phyloP scores from a whole-genome alignment of 1,284 basidiomycete species.

The Hemileia vastatrix region DNA sequence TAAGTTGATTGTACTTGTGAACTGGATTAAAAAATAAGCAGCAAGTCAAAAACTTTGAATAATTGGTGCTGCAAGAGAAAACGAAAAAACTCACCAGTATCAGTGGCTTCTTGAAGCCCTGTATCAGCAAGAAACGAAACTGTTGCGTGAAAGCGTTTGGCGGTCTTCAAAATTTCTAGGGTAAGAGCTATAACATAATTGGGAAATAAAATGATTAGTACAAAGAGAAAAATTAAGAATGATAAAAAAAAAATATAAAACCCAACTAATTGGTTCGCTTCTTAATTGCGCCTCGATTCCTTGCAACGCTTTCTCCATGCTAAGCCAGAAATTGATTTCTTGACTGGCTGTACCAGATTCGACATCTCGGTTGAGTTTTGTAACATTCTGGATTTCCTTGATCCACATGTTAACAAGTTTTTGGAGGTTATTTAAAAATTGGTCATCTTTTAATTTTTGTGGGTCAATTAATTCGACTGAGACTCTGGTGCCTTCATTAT shows the following conservation, averaged over 20 bases:
- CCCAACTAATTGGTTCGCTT: constrained; percentile 67
- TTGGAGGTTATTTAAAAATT: constrained; percentile 89
- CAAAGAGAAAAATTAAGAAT: neutral
- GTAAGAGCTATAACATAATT: constrained; percentile 54
- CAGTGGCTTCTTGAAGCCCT: constrained; percentile 82
- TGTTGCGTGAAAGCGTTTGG: constrained; percentile 93
- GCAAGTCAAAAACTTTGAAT: neutral
- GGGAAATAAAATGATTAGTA: neutral
- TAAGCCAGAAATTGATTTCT: constrained; percentile 98
- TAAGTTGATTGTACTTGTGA: constrained; percentile 92
- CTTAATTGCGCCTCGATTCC: constrained; percentile 82
- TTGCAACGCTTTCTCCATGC: constrained; percentile 83
- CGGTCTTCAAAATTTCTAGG: constrained; percentile 87
- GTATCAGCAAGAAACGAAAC: constrained; percentile 98
- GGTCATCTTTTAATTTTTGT: constrained; percentile 68
- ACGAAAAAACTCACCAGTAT: constrained; percentile 55
- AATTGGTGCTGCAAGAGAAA: neutral
- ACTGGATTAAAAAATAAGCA: constrained; percentile 50
- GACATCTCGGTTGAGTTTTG: constrained; percentile 83
- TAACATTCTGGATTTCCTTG: constrained; percentile 93
- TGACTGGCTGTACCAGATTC: constrained; percentile 90
- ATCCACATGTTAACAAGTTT: constrained; percentile 95
- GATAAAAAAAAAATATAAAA: neutral
- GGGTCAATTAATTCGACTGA: constrained; percentile 63
- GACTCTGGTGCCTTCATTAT: constrained; percentile 4